Percentiles rank a stretch among this genome's conserved stretches.
phyloP scores from a whole-genome alignment of 441 rosid genomes.

The Aquilaria agallochum region DNA sequence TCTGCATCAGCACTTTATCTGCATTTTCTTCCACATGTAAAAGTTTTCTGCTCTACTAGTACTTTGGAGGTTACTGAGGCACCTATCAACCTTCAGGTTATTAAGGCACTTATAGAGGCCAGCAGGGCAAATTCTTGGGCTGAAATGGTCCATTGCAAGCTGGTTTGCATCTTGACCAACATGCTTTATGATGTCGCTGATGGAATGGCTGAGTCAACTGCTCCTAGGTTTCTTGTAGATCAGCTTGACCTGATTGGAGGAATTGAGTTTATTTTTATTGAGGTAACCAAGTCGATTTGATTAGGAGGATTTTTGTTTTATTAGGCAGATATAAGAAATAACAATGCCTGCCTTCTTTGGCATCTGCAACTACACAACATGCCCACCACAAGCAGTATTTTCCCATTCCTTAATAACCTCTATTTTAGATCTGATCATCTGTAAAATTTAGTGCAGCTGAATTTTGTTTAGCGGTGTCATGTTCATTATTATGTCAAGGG shows the following conservation, averaged over 20 bases:
- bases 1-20: too few relatives aligned
- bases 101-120: conserved; percentile 64
- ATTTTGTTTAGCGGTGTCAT: too few relatives aligned
- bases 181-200: conserved; percentile 85
- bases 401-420: not conserved
- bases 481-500: too few relatives aligned
- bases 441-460: not conserved
- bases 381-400: too few relatives aligned
- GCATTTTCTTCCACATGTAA: too few relatives aligned
- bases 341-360: not conserved
- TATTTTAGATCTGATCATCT: not conserved
- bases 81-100: conserved; percentile 50
- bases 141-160: conserved; percentile 95
- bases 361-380: too few relatives aligned
- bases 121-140: conserved; percentile 96
- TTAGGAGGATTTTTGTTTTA: not conserved
- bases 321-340: not conserved
- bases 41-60: too few relatives aligned
- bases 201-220: conserved; percentile 32
- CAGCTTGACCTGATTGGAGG: conserved; percentile 98
- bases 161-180: conserved; percentile 81
- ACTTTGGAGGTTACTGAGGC: too few relatives aligned
- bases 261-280: conserved; percentile 81
- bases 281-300: conserved; percentile 50
- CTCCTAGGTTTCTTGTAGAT: conserved; percentile 65